Evolutionary conservation across 23 red algal genomes (phyloP).

Genomic region (Cyanidioschyzon merolae): DNA sequence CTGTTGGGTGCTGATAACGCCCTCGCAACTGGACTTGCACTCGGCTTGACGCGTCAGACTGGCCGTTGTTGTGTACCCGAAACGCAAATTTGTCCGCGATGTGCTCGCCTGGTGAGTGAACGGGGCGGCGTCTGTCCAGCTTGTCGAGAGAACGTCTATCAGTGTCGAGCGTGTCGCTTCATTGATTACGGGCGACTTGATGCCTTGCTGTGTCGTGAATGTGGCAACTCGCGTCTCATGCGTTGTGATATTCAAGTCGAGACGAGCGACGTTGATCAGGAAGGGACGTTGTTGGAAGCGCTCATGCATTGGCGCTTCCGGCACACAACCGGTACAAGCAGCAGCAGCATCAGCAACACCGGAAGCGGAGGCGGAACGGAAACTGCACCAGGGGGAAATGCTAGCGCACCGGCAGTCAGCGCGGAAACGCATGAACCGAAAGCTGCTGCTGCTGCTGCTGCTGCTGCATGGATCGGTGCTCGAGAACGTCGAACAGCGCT

Average conservation of each 20-base stretch:
- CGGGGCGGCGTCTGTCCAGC: conserved; percentile 59
- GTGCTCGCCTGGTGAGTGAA: conserved; percentile 51
- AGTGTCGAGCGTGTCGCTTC: conserved; percentile 80
- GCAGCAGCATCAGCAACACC: no score
- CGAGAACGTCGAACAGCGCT: neutral
- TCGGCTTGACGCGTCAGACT: neutral
- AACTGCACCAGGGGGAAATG: no score
- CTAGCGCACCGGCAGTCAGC: no score
- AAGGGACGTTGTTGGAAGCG: no score
- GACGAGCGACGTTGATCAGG: neutral
- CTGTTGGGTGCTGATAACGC: no score
- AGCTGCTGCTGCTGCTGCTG: no score
- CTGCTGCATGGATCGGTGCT: no score
- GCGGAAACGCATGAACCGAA: no score
- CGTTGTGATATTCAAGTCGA: neutral
- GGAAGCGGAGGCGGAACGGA: no score
- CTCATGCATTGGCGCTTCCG: no score
- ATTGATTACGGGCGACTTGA: conserved; percentile 80
- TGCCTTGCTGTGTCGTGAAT: conserved; percentile 75
- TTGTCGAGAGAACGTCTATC: conserved; percentile 81
- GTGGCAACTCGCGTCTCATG: conserved; percentile 33
- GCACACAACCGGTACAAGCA: no score
- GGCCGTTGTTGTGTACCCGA: neutral
- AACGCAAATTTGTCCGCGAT: conserved; percentile 47
- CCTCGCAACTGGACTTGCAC: neutral